phyloP scores from a whole-genome alignment of 305 asterid genomes.

The Solanum hybrid region DNA sequence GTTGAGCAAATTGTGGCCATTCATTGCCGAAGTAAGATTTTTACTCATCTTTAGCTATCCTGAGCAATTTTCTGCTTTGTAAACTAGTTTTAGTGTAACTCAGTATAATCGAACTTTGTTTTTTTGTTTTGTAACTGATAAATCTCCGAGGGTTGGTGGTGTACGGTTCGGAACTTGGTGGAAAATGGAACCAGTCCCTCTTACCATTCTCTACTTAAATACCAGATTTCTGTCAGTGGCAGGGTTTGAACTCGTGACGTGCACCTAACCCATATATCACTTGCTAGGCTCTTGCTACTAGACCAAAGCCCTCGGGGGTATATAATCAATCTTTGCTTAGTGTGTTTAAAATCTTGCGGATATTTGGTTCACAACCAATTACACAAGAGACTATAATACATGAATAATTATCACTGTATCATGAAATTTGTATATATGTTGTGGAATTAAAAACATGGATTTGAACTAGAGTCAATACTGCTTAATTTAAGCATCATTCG shows the following conservation, averaged over 20 bases:
- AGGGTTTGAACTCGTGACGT: not conserved
- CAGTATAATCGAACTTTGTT: not conserved
- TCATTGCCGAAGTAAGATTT: conserved; percentile 87
- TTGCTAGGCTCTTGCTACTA: not conserved
- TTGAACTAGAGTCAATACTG: not conserved
- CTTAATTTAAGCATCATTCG: not conserved
- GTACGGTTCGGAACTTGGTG: not conserved
- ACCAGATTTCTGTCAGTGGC: not conserved
- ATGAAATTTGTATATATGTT: not conserved
- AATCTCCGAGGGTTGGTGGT: not conserved
- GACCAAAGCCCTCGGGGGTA: not conserved
- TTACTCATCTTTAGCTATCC: not conserved
- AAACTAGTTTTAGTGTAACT: not conserved
- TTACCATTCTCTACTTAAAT: not conserved
- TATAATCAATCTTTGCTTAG: not conserved
- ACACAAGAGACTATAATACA: not conserved
- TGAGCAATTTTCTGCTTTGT: not conserved
- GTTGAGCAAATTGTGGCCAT: conserved; percentile 88
- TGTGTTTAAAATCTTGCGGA: not conserved
- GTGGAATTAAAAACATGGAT: not conserved
- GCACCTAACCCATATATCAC: not conserved
- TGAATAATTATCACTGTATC: not conserved
- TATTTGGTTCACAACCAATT: not conserved
- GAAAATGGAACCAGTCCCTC: not conserved
- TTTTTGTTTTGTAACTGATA: not conserved